Conservation (phyloP, 2,329 filamentous ascomycete genomes). For the Cordyceps javanica region DNA sequence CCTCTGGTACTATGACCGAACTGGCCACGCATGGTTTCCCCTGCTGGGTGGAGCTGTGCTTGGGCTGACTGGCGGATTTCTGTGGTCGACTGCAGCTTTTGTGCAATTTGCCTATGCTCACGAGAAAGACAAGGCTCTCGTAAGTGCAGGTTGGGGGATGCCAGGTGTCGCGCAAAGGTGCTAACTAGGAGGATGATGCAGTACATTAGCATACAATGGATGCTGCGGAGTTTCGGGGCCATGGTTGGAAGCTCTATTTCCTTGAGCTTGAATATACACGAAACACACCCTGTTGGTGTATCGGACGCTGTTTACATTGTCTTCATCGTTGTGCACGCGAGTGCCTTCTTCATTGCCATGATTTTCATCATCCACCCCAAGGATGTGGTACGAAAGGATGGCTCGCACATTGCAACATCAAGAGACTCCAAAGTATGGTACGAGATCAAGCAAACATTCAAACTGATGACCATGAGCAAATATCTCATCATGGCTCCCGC, state of each 20-base stretch:
- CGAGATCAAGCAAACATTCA: constrained; percentile 5
- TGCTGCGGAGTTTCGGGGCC: constrained; percentile 9
- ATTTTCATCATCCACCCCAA: neutral
- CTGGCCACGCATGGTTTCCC: constrained; percentile 15
- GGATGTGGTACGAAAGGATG: neutral
- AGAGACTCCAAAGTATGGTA: neutral
- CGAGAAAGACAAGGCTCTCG: constrained; percentile 12
- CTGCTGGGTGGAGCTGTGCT: constrained; percentile 17
- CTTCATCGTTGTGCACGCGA: neutral
- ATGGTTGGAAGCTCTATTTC: constrained; percentile 13
- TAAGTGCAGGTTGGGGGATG: too few species aligned
- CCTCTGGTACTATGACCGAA: constrained; percentile 18
- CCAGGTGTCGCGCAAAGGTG: neutral
- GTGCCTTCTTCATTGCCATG: neutral
- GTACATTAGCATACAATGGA: constrained; percentile 13
- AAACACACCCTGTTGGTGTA: neutral
- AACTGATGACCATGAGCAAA: constrained; percentile 5
- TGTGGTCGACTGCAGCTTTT: constrained; percentile 16
- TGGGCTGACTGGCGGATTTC: constrained; percentile 15
- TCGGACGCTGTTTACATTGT: neutral
- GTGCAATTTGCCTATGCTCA: constrained; percentile 12
- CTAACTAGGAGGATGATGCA: neutral
- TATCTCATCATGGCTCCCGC: constrained; percentile 9
- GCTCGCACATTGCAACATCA: neutral
- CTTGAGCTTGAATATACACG: constrained; percentile 8